Evolutionary conservation across 2,329 filamentous ascomycete genomes (phyloP).

Genomic region (Fusarium sp.): DNA sequence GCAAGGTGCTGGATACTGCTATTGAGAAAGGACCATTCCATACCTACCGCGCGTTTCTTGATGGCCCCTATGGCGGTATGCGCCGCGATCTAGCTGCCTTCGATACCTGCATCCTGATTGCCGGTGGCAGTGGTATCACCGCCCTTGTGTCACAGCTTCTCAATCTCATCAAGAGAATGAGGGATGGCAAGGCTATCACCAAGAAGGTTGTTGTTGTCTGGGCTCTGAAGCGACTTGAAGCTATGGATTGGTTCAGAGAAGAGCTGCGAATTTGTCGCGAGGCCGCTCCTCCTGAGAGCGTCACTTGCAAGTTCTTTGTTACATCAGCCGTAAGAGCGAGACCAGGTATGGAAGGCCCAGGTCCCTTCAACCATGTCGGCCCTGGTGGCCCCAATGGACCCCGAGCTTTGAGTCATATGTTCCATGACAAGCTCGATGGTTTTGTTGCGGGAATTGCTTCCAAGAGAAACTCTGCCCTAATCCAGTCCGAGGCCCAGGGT

Average conservation of each 20-base stretch:
- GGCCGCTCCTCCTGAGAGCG: conserved; percentile 85
- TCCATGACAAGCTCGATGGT: conserved; percentile 89
- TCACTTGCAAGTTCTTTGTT: conserved; percentile 95
- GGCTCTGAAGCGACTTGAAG: conserved; percentile 89
- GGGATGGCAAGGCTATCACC: conserved; percentile 92
- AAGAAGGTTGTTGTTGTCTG: conserved; percentile 93
- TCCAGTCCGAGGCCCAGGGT: conserved; percentile 82
- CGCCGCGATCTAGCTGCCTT: conserved; percentile 89
- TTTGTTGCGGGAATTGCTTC: conserved; percentile 88
- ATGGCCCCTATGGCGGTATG: conserved; percentile 97
- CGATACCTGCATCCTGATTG: conserved; percentile 92
- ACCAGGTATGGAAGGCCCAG: conserved; percentile 56
- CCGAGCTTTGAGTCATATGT: conserved; percentile 76
- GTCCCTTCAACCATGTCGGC: conserved; percentile 51
- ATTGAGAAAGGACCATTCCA: conserved; percentile 89
- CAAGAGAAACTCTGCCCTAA: conserved; percentile 86
- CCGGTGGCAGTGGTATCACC: conserved; percentile 94
- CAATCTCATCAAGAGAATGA: conserved; percentile 95
- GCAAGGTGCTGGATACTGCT: conserved; percentile 83
- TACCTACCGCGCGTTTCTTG: conserved; percentile 91
- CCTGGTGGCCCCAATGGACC: conserved; percentile 41
- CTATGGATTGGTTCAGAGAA: conserved; percentile 98
- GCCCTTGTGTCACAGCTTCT: conserved; percentile 91
- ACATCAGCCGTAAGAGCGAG: conserved; percentile 70
- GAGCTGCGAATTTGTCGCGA: conserved; percentile 93